Conservation (phyloP, 768 basidiomycete species). For the Pisolithus microcarpus region DNA sequence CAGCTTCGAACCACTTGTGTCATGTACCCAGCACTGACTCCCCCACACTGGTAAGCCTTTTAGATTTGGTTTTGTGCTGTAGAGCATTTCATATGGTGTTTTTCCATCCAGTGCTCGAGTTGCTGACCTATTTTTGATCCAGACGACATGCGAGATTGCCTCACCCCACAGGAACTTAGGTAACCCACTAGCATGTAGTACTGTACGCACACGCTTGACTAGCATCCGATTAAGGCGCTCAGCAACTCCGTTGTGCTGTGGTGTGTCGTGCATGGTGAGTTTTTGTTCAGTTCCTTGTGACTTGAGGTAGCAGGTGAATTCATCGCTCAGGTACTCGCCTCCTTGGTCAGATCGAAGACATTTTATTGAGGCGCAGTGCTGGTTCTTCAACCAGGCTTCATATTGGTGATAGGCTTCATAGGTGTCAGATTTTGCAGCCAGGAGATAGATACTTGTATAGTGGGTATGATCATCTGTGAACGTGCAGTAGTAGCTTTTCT, state of each 20-base stretch:
- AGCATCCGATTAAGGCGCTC: conserved; percentile 23
- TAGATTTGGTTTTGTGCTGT: neutral
- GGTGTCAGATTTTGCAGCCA: conserved; percentile 4
- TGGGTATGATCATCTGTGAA: too few species aligned
- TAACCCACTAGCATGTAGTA: conserved; percentile 14
- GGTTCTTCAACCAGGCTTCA: conserved; percentile 3
- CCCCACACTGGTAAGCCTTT: neutral
- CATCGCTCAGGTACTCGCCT: conserved; percentile 5
- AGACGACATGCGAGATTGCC: conserved; percentile 1
- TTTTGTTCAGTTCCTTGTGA: conserved; percentile 3
- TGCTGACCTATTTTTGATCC: neutral
- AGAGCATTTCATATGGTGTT: conserved; percentile 1
- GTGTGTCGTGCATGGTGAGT: conserved; percentile 10
- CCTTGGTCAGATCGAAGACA: conserved; percentile 5
- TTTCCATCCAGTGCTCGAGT: neutral
- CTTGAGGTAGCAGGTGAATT: neutral
- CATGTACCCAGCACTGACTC: neutral
- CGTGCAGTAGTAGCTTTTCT: too few species aligned
- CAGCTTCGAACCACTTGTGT: neutral
- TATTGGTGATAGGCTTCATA: conserved; percentile 4
- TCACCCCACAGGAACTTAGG: conserved; percentile 18
- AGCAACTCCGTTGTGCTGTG: conserved; percentile 24
- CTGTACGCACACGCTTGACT: conserved; percentile 15
- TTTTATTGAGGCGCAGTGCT: neutral
- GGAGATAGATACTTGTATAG: neutral